Conservation (phyloP, 2,329 filamentous ascomycete species). For the Fusarium fracticaudum region DNA sequence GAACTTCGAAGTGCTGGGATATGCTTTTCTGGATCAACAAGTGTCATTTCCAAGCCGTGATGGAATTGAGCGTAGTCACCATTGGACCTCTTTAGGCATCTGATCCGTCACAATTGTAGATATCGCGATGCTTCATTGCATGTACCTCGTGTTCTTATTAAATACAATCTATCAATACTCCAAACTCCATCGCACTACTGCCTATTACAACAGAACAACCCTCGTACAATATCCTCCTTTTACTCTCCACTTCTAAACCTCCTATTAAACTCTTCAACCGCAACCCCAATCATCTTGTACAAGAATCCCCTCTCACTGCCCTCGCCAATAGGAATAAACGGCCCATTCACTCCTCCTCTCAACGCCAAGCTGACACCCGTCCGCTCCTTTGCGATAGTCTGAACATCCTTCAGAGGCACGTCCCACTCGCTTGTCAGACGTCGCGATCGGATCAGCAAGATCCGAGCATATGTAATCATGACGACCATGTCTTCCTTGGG, state of each 20-base stretch:
- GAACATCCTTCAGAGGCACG: constrained; percentile 91
- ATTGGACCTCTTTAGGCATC: not conserved
- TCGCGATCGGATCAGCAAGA: constrained; percentile 89
- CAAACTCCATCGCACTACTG: constrained; percentile 13
- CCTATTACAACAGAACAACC: not conserved
- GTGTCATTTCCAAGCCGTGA: not conserved
- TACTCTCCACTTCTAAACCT: constrained; percentile 59
- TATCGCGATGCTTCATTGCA: not conserved
- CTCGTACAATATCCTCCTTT: not conserved
- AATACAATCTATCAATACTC: constrained; percentile 7
- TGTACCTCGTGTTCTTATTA: constrained; percentile 10
- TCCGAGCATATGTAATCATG: constrained; percentile 87
- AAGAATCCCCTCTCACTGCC: constrained; percentile 75
- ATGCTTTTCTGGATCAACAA: not conserved
- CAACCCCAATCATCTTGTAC: constrained; percentile 72
- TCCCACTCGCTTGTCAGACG: constrained; percentile 94
- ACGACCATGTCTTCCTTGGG: constrained; percentile 88
- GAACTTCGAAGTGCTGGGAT: not conserved
- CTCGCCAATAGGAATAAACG: constrained; percentile 93
- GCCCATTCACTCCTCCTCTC: constrained; percentile 90
- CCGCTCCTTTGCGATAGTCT: constrained; percentile 96
- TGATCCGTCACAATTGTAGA: not conserved
- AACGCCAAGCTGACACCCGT: constrained; percentile 91
- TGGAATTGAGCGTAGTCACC: not conserved
- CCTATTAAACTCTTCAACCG: constrained; percentile 74